Evolutionary conservation across 1,284 basidiomycete species (phyloP).

Genomic region (Apiotrichum siamense): DNA sequence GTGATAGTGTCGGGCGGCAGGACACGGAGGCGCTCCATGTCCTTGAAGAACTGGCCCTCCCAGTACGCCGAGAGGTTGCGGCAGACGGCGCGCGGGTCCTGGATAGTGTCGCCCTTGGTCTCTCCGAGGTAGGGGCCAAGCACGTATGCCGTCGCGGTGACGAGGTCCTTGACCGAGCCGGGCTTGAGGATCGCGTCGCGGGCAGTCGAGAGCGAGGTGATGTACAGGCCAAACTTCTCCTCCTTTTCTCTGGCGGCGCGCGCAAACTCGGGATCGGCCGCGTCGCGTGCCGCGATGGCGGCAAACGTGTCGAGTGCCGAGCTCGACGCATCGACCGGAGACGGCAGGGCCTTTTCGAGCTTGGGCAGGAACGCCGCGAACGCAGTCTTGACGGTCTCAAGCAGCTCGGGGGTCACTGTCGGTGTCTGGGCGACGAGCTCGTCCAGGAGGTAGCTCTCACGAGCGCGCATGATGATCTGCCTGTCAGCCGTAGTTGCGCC

Average conservation of each 20-base stretch:
- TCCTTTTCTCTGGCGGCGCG: slow-evolving; percentile 65
- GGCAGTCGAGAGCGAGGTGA: slow-evolving; percentile 62
- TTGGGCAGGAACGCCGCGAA: slow-evolving; percentile 56
- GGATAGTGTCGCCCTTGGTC: slow-evolving; percentile 73
- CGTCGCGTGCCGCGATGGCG: slow-evolving; percentile 50
- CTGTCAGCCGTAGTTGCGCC: slow-evolving; percentile 7
- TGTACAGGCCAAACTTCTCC: slow-evolving; percentile 87
- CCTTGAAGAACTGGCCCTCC: slow-evolving; percentile 85
- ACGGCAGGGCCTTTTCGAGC: slow-evolving; percentile 55
- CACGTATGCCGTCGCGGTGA: slow-evolving; percentile 69
- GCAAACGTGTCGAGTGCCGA: slow-evolving; percentile 55
- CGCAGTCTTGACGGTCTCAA: slow-evolving; percentile 36
- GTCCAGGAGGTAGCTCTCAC: slow-evolving; percentile 70
- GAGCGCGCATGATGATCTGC: slow-evolving; percentile 83
- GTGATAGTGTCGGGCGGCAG: slow-evolving; percentile 86
- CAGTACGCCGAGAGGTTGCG: slow-evolving; percentile 79
- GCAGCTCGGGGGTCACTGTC: slow-evolving; percentile 32
- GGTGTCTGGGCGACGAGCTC: slow-evolving; percentile 36
- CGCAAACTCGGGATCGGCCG: slow-evolving; percentile 55
- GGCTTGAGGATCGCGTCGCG: slow-evolving; percentile 30
- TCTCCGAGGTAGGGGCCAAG: slow-evolving; percentile 68
- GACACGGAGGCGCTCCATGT: slow-evolving; percentile 84
- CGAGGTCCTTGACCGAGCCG: slow-evolving; percentile 55
- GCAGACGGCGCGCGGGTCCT: slow-evolving; percentile 74
- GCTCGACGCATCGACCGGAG: slow-evolving; percentile 56